Evolutionary conservation across 176 grass and related monocot species (phyloP).

Genomic region (Zea luxurians): DNA sequence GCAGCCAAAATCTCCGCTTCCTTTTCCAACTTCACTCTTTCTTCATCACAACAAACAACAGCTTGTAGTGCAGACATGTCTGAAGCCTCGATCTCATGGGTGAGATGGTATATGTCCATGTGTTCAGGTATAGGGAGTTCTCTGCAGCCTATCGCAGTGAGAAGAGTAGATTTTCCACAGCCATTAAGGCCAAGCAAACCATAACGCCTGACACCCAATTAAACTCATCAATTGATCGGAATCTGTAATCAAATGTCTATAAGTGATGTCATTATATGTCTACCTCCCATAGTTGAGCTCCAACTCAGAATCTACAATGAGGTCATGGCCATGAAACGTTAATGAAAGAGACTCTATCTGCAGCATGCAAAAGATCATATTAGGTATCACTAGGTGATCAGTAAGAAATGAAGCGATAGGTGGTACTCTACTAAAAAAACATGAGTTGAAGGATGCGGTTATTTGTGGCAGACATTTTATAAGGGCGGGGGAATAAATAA

Average conservation of each 20-base stretch:
- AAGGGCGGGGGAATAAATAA: not conserved
- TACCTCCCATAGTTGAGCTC: conserved; percentile 97
- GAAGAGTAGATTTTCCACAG: conserved; percentile 82
- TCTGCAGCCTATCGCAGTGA: conserved; percentile 67
- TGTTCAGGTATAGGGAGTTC: conserved; percentile 92
- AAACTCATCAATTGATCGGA: not conserved
- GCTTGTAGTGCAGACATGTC: conserved; percentile 78
- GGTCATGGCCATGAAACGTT: conserved; percentile 97
- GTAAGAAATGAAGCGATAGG: not conserved
- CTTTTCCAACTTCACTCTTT: conserved; percentile 70
- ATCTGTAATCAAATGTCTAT: not conserved
- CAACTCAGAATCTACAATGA: conserved; percentile 95
- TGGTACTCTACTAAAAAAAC: not conserved
- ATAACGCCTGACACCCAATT: conserved; percentile 58
- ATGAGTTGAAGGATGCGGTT: not conserved
- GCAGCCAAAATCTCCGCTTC: conserved; percentile 72
- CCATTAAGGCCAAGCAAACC: conserved; percentile 85
- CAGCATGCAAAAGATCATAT: conserved; percentile 27
- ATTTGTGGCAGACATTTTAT: not conserved
- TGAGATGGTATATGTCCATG: conserved; percentile 96
- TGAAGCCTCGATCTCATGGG: conserved; percentile 79
- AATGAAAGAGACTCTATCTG: conserved; percentile 93
- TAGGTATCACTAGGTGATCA: not conserved
- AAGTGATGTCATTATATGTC: not conserved
- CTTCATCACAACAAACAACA: conserved; percentile 83